Evolutionary conservation across 169 alveolate genomes (phyloP), one percentile per base, ranked within the genome.

Genomic region (Plasmodium coatneyi): DNA sequence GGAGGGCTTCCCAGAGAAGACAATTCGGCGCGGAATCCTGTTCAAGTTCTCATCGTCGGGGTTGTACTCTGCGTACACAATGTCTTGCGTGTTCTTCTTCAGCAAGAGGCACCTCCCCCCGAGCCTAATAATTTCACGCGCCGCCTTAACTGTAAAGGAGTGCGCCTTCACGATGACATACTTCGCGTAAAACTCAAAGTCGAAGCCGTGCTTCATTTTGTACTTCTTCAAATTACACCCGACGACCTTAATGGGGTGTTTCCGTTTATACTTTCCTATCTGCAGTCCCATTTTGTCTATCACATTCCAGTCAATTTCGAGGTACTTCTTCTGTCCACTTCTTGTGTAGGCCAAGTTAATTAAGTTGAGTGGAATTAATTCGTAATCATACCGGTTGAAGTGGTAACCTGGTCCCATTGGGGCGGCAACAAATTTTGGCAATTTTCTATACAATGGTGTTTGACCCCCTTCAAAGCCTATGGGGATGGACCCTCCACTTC

Each of bases 401-500:
- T 96, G 82, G 19, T 92, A 95, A 43, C 97, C 97, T 6, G 95
- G 97, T 19, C 97, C 97, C 19, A 96, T 90, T 5, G 97, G 97
- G 25, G 96, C 71, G 28, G 97, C 95, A 43, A 95, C 97, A 71
- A 95, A 96, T 84, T 96, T 96, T 28, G 97, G 97, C 79, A 96
- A 83, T 78, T 96, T 89, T 32, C 97, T 92, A 92, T 96, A 96
- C 60, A 96, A 76, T 32, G 97, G 97, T 56, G 96, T 95, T 80
- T 96, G 97, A 39, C 97, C 97, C 19, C 97, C 97, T 74, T 95
- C 97, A 84, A 96, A 96, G 14, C 95, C 97, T 19, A 86, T 22
- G 6, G 92, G 95, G 28, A 95, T 78, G 34, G 96, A 96, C n/a
- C 95, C 84, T 7, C 97, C 97, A 32, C 96, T 93, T 92, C 97